Conservation (phyloP, 768 basidiomycete species). For the Suillus alpinus region DNA sequence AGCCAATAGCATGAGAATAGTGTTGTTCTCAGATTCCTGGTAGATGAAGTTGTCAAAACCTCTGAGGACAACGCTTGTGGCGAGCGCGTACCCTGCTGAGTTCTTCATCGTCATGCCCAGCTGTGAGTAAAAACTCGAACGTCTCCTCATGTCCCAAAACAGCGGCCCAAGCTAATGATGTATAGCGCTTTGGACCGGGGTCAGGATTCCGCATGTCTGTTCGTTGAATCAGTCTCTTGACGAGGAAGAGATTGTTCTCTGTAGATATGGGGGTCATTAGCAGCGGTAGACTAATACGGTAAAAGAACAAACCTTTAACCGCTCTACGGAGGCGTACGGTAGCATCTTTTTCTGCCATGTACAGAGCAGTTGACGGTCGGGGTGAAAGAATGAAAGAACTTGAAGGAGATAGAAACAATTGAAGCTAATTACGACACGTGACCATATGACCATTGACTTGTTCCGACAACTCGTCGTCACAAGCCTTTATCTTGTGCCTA, state of each 20-base stretch:
- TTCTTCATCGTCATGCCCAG: conserved; percentile 92
- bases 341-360: conserved; percentile 83
- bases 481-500: conserved; percentile 16
- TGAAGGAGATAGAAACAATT: conserved; percentile 13
- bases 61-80: conserved; percentile 5
- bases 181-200: conserved; percentile 67
- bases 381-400: conserved; percentile 18
- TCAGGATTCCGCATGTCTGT: conserved; percentile 93
- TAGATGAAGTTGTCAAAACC: conserved; percentile 17
- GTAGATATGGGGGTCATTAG: conserved; percentile 15
- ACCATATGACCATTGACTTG: conserved; percentile 8
- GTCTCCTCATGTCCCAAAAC: conserved; percentile 87
- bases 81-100: conserved; percentile 70
- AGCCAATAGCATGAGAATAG: conserved; percentile 90
- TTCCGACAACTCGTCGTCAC: neutral
- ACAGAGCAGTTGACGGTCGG: conserved; percentile 17
- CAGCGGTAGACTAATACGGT: neutral
- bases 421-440: conserved; percentile 20
- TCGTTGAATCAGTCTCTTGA: conserved; percentile 81
- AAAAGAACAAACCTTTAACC: conserved; percentile 58
- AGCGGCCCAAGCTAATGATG: conserved; percentile 91
- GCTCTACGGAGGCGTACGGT: conserved; percentile 72
- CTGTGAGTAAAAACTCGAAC: conserved; percentile 83
- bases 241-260: conserved; percentile 96
- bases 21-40: conserved; percentile 91